Evolutionary conservation across 164 flowering plant species (phyloP), one percentile per base, ranked within the genome.

Genomic region (Umbilicus rupestris): DNA sequence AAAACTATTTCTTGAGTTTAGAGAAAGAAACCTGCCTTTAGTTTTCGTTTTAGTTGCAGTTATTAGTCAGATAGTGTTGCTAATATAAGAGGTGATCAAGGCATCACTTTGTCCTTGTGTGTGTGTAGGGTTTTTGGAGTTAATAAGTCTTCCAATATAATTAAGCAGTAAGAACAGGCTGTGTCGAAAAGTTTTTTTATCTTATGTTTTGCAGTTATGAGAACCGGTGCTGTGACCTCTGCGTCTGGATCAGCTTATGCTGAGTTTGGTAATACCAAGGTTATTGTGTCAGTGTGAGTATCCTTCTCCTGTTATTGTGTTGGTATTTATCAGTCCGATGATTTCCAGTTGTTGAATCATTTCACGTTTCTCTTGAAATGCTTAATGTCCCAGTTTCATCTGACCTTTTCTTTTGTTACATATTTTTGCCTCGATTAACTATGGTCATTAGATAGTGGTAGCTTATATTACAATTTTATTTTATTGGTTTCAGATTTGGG

Each of bases 171-270:
- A 33, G 41, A 20, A 62, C 37, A 35, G 0, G 37, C 37, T 35
- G 37, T 35, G 30, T 5, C 37, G 10, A 63, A 15, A 29, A 20
- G 12, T 42, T 28, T 44, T 5, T 52, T 66, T 24, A 46, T 1
- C 11, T 20, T 67, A 57, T 29, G 19, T 67, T 5, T 69, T 83
- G 74, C 86, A 94, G 96, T 84, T 82, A 74, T 94, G 74, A 82
- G 79, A 74, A 94, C 96, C 22, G 92, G 92, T 39, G 96, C 89
- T 14, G 97, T 89, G 62, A 91, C 76, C 78, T 74, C 97, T 41
- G 96, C 99, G 50, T 76, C 96, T 69, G 99, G 97, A 69, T 94
- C 99, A 71, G 96, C 99, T 72, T 91, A 87, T 76, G 97, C 89
- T 0, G 99, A 91, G 71, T 85, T 94, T 65, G 97, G 97, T 46